Evolutionary conservation across 768 basidiomycete species (phyloP).

Genomic region (Lentinula detonsa): DNA sequence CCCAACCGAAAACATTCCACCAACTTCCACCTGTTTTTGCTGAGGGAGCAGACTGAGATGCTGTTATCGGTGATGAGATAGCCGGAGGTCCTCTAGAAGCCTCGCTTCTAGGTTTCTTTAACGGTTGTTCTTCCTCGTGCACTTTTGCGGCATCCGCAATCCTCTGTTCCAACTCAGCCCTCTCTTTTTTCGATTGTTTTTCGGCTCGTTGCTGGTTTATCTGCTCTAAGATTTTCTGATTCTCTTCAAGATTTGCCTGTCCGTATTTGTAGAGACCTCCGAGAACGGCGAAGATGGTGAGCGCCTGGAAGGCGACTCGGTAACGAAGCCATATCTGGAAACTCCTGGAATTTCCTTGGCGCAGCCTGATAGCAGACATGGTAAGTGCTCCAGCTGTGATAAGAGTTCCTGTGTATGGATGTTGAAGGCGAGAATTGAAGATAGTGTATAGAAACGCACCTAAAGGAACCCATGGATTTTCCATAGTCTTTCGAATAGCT

Average conservation of each 20-base stretch:
- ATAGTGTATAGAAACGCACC: conserved; percentile 38
- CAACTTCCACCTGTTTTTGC: not conserved
- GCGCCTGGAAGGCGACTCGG: conserved; percentile 51
- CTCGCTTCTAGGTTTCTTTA: too few relatives aligned
- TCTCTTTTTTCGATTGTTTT: conserved; percentile 8
- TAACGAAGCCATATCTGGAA: conserved; percentile 56
- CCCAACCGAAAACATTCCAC: not conserved
- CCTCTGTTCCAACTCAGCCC: conserved; percentile 2
- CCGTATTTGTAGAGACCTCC: conserved; percentile 15
- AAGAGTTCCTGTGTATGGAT: conserved; percentile 29
- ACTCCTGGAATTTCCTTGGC: conserved; percentile 38
- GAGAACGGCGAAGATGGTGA: conserved; percentile 49
- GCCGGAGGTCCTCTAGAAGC: too few relatives aligned
- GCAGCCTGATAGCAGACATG: conserved; percentile 44
- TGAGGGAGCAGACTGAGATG: not conserved
- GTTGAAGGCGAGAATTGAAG: not conserved
- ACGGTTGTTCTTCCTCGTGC: not conserved
- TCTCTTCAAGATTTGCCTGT: conserved; percentile 15
- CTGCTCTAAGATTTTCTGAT: conserved; percentile 11
- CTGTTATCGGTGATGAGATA: not conserved
- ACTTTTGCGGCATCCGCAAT: conserved; percentile 10
- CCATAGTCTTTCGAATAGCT: conserved; percentile 58
- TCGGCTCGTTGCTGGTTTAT: conserved; percentile 11
- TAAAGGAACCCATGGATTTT: conserved; percentile 76
- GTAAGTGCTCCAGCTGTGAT: conserved; percentile 46